Evolutionary conservation across 768 basidiomycete species (phyloP).

Genomic region (Boletales sp.): DNA sequence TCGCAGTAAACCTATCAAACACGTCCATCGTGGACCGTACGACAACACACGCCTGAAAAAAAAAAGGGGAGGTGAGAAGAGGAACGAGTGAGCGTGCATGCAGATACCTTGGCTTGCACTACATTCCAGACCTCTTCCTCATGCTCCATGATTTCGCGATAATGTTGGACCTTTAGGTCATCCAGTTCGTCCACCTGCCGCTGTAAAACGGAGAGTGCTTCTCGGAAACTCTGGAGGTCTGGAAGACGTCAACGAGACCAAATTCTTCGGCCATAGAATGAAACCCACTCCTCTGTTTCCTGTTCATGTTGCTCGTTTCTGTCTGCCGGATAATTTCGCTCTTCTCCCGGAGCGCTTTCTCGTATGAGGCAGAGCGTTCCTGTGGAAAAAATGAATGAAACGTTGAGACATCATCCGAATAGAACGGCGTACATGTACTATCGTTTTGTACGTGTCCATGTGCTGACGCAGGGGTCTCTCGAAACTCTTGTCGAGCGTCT

Average conservation of each 20-base stretch:
- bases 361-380: constrained; percentile 86
- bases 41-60: constrained; percentile 63
- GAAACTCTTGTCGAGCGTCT: constrained; percentile 81
- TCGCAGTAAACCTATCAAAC: constrained; percentile 82
- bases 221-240: constrained; percentile 89
- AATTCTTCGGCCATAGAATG: constrained; percentile 6
- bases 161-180: constrained; percentile 78
- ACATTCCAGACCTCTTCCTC: constrained; percentile 96
- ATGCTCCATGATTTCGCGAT: constrained; percentile 84
- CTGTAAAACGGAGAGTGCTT: constrained; percentile 77
- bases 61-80: constrained; percentile 8
- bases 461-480: constrained; percentile 88
- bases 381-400: constrained; percentile 27
- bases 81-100: background rate
- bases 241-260: constrained; percentile 4
- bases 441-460: constrained; percentile 71
- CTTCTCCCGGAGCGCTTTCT: constrained; percentile 77
- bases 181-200: constrained; percentile 91
- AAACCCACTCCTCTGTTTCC: constrained; percentile 76
- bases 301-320: constrained; percentile 80
- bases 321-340: constrained; percentile 82
- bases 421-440: constrained; percentile 54
- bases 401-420: background rate
- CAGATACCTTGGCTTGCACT: constrained; percentile 73
- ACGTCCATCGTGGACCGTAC: constrained; percentile 91